phyloP scores from a whole-genome alignment of 108 stramenopile genomes.

The Skeletonema grethae region DNA sequence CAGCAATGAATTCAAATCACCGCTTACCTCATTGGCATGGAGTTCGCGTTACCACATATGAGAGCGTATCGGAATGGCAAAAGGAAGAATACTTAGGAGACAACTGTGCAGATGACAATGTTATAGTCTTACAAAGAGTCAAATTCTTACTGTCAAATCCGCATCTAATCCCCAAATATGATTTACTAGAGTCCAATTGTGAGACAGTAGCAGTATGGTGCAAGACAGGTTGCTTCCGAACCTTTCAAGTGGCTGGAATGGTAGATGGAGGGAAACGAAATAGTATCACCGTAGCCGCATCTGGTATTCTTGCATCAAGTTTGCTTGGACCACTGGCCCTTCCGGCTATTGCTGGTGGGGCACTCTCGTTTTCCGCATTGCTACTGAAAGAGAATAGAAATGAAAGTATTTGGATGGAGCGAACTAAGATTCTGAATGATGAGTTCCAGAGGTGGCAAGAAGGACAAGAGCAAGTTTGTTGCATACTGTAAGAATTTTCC shows the following conservation, averaged over 20 bases:
- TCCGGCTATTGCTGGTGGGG: slow-evolving; percentile 12
- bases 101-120: background rate
- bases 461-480: background rate
- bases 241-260: slow-evolving; percentile 16
- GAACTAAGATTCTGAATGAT: slow-evolving; percentile 21
- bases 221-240: slow-evolving; percentile 31
- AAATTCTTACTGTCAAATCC: slow-evolving; percentile 23
- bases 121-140: slow-evolving; percentile 11
- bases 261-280: slow-evolving; percentile 28
- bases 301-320: slow-evolving; percentile 1
- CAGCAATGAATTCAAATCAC: slow-evolving; percentile 8
- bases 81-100: slow-evolving; percentile 36
- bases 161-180: slow-evolving; percentile 39
- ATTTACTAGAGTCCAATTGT: slow-evolving; percentile 47
- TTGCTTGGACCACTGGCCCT: slow-evolving; percentile 15
- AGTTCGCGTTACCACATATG: slow-evolving; percentile 18
- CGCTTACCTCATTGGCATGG: slow-evolving; percentile 13
- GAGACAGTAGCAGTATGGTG: slow-evolving; percentile 59
- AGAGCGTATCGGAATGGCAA: slow-evolving; percentile 36
- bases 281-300: slow-evolving; percentile 14
- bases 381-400: slow-evolving; percentile 6
- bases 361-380: slow-evolving; percentile 5
- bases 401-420: slow-evolving; percentile 18
- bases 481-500: background rate
- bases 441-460: slow-evolving; percentile 23